Percentiles rank a stretch among this genome's conserved stretches.
Evolutionary conservation across 495 filamentous ascomycete genomes (phyloP).

Genomic region (Aspergillus cavernicola): DNA sequence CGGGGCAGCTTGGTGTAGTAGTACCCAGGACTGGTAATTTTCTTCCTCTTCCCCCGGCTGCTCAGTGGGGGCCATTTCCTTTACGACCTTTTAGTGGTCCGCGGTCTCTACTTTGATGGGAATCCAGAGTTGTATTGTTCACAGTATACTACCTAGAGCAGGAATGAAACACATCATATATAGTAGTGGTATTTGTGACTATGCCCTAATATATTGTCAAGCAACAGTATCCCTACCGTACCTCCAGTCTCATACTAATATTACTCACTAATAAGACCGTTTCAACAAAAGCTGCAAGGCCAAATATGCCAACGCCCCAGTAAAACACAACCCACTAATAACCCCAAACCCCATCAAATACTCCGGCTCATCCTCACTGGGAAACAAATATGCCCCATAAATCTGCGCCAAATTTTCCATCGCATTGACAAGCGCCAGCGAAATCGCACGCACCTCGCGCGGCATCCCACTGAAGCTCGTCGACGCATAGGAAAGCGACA

Average conservation of each 20-base stretch:
- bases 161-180: no score
- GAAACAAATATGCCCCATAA: slow-evolving; percentile 36
- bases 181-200: no score
- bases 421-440: slow-evolving; percentile 47
- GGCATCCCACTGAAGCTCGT: slow-evolving; percentile 35
- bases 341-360: slow-evolving; percentile 16
- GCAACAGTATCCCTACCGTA: no score
- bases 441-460: slow-evolving; percentile 35
- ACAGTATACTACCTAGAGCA: no score
- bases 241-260: no score
- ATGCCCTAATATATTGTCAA: no score
- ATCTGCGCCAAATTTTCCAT: slow-evolving; percentile 50
- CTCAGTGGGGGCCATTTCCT: not conserved
- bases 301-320: not conserved
- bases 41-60: not conserved
- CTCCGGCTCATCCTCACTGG: slow-evolving; percentile 6
- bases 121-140: no score
- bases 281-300: slow-evolving; percentile 2
- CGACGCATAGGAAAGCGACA: slow-evolving; percentile 24
- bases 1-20: not conserved
- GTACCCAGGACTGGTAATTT: not conserved
- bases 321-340: slow-evolving; percentile 2
- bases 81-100: not conserved
- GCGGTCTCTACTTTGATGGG: not conserved
- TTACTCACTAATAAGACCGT: no score